phyloP scores from a whole-genome alignment of 768 basidiomycete species.

The Gyrodon lividus region DNA sequence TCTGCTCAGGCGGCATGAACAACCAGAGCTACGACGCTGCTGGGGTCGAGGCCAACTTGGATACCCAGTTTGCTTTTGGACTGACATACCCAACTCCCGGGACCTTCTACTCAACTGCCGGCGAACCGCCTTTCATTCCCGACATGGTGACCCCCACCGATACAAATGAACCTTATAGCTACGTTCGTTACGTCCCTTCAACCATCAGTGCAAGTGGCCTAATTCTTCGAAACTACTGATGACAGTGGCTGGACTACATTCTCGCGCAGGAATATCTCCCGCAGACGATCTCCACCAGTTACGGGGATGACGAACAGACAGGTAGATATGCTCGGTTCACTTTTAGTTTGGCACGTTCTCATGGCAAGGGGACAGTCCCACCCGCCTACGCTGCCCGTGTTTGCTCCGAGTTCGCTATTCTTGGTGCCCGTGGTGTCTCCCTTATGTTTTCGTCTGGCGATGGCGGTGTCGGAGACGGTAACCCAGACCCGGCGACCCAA shows the following conservation, averaged over 20 bases:
- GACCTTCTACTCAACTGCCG: slow-evolving; percentile 62
- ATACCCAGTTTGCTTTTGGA: slow-evolving; percentile 67
- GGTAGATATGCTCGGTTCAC: slow-evolving; percentile 44
- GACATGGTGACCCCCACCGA: slow-evolving; percentile 40
- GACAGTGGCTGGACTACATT: slow-evolving; percentile 64
- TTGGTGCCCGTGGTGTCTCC: slow-evolving; percentile 67
- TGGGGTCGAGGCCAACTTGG: slow-evolving; percentile 65
- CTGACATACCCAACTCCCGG: slow-evolving; percentile 58
- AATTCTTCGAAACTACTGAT: slow-evolving; percentile 4
- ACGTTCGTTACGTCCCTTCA: slow-evolving; percentile 30
- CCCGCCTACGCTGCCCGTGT: slow-evolving; percentile 52
- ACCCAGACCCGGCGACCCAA: slow-evolving; percentile 51
- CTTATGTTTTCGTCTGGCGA: slow-evolving; percentile 68
- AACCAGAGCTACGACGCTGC: slow-evolving; percentile 52
- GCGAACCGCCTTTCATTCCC: slow-evolving; percentile 57
- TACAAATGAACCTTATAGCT: slow-evolving; percentile 49
- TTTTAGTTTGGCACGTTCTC: background rate
- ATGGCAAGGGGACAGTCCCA: slow-evolving; percentile 44
- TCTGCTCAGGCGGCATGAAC: slow-evolving; percentile 53
- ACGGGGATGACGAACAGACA: slow-evolving; percentile 72
- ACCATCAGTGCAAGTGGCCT: background rate
- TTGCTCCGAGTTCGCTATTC: slow-evolving; percentile 61
- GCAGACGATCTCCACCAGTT: slow-evolving; percentile 68
- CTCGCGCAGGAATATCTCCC: slow-evolving; percentile 46
- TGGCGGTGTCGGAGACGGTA: slow-evolving; percentile 63